These are phyloP conservation scores for Talaromyces trachyspermus DNA, from an alignment of 495 filamentous ascomycete species.

Conservation along the genomic window DNA sequence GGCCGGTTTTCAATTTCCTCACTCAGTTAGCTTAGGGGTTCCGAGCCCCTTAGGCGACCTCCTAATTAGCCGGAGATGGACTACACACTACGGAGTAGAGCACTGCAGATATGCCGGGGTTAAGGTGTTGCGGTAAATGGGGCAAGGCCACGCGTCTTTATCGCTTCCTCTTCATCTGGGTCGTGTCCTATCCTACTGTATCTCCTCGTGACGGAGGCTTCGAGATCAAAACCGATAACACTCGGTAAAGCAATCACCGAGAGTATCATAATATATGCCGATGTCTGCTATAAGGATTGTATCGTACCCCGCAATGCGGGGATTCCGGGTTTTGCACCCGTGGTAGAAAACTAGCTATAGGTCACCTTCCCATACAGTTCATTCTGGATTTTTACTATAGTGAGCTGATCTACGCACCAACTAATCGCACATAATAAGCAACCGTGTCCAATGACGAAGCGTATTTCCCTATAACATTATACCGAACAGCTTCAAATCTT, in stretches of 20 bases:
- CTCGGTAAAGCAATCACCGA: neutral
- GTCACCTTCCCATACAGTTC: too few relatives aligned
- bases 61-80: conserved; percentile 1
- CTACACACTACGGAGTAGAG: neutral
- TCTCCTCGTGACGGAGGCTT: neutral
- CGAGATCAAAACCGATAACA: neutral
- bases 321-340: neutral
- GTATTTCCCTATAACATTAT: too few relatives aligned
- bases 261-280: neutral
- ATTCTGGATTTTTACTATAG: too few relatives aligned
- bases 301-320: neutral
- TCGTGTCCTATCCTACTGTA: conserved; percentile 2
- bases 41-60: neutral
- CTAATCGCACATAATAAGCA: too few relatives aligned
- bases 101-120: conserved; percentile 5
- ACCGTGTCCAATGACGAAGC: too few relatives aligned
- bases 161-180: neutral
- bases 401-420: too few relatives aligned
- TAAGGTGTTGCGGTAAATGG: conserved; percentile 3
- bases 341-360: too few relatives aligned
- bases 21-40: conserved; percentile 1
- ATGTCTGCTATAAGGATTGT: neutral
- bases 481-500: too few relatives aligned
- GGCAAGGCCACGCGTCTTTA: conserved; percentile 5
- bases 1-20: neutral